Conservation (phyloP, 78 protist genomes). For the Speleostelium caveatum region DNA sequence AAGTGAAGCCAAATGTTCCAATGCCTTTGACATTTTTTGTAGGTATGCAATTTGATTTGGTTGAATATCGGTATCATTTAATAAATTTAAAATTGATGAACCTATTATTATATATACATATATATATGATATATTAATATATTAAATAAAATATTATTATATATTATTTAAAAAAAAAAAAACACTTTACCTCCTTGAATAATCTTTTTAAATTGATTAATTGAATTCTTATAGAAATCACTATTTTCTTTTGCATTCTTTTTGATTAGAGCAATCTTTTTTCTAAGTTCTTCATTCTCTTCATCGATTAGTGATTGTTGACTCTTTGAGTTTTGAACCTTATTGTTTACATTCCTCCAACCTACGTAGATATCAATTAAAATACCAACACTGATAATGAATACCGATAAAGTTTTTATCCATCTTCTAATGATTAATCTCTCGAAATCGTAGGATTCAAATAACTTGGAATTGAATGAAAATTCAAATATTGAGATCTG, state of each 20-base stretch:
- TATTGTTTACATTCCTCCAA: not conserved
- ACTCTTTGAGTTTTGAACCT: not conserved
- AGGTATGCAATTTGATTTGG: conserved; percentile 49
- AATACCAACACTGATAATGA: conserved; percentile 17
- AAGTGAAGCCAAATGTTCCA: not conserved
- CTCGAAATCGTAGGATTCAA: conserved; percentile 25
- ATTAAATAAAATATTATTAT: too few species aligned
- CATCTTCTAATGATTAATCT: conserved; percentile 22
- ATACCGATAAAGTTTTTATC: conserved; percentile 6
- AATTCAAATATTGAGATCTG: conserved; percentile 5
- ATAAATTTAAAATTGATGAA: conserved; percentile 23
- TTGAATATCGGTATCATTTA: conserved; percentile 45
- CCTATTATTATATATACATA: too few species aligned
- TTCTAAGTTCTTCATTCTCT: not conserved
- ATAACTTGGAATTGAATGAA: not conserved
- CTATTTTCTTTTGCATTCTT: not conserved
- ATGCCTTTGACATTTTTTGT: conserved; percentile 7
- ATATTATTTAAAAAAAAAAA: too few species aligned
- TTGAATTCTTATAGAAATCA: conserved; percentile 14
- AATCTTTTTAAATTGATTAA: conserved; percentile 16
- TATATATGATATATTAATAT: too few species aligned
- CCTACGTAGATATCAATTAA: not conserved
- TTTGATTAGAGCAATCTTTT: not conserved
- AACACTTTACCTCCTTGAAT: too few species aligned
- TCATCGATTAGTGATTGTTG: not conserved